phyloP scores from a whole-genome alignment of 331 rosid species.

The Telfairia occidentalis region DNA sequence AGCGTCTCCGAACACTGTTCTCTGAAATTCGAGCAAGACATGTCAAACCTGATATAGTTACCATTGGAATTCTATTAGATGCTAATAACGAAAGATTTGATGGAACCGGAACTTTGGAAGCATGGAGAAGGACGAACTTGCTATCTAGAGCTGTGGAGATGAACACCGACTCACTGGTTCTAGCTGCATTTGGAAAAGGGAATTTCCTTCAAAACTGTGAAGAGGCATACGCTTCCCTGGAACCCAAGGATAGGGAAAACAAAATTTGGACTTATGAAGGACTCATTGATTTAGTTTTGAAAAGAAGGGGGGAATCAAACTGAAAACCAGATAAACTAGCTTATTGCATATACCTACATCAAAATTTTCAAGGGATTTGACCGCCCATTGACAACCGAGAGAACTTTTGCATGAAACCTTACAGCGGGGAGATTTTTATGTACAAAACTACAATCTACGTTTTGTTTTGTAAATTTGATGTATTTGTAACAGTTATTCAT shows the following conservation, averaged over 20 bases:
- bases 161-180: constrained; percentile 57
- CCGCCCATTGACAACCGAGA: background rate
- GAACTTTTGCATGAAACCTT: background rate
- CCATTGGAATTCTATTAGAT: constrained; percentile 49
- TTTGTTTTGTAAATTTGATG: background rate
- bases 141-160: constrained; percentile 39
- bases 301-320: background rate
- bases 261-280: constrained; percentile 41
- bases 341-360: background rate
- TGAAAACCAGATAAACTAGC: background rate
- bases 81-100: constrained; percentile 47
- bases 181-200: constrained; percentile 68
- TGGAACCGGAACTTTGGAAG: constrained; percentile 28
- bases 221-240: constrained; percentile 36
- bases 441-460: background rate
- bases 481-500: background rate
- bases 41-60: constrained; percentile 45
- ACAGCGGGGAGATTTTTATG: background rate
- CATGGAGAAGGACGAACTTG: constrained; percentile 45
- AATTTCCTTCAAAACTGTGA: constrained; percentile 45
- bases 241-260: constrained; percentile 32
- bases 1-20: constrained; percentile 33
- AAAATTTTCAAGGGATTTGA: background rate
- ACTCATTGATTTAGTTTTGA: constrained; percentile 37
- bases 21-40: constrained; percentile 24